Evolutionary conservation across 306 rosid species (phyloP).

Genomic region (Mimosa bimucronata): DNA sequence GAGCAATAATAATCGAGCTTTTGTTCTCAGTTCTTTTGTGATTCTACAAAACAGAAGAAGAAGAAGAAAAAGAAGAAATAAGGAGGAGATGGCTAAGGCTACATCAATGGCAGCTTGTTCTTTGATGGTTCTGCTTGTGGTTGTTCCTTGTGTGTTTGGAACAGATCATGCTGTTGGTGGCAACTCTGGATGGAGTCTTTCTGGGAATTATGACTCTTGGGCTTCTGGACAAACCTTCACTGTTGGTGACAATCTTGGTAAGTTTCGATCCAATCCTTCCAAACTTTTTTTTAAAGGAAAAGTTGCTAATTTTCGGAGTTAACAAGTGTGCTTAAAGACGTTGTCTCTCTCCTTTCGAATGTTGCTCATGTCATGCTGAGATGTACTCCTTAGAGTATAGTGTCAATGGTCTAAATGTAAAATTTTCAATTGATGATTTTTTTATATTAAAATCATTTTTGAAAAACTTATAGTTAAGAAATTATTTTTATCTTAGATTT

Average conservation of each 20-base stretch:
- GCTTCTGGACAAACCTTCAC: slow-evolving; percentile 50
- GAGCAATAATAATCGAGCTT: neutral
- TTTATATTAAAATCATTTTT: no score
- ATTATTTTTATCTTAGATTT: no score
- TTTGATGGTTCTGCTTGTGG: slow-evolving; percentile 53
- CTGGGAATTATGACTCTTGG: slow-evolving; percentile 46
- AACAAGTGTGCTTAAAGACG: no score
- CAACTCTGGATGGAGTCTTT: slow-evolving; percentile 38
- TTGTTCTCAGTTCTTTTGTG: neutral
- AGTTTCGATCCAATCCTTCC: neutral
- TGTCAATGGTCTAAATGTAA: no score
- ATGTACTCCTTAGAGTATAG: no score
- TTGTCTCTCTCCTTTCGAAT: no score
- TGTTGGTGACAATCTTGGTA: slow-evolving; percentile 70
- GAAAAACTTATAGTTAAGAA: no score
- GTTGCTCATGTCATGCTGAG: no score
- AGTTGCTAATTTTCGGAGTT: no score
- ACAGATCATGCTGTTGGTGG: slow-evolving; percentile 59
- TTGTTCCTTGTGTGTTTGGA: slow-evolving; percentile 51
- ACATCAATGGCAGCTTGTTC: slow-evolving; percentile 44
- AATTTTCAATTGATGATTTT: no score
- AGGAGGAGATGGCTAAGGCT: slow-evolving; percentile 47
- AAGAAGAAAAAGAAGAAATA: neutral
- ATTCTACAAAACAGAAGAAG: neutral
- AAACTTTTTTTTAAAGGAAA: no score